Evolutionary conservation across 176 grass and related monocot genomes (phyloP), one percentile per base, ranked within the genome.

Genomic region (Miscanthus lutarioriparius): DNA sequence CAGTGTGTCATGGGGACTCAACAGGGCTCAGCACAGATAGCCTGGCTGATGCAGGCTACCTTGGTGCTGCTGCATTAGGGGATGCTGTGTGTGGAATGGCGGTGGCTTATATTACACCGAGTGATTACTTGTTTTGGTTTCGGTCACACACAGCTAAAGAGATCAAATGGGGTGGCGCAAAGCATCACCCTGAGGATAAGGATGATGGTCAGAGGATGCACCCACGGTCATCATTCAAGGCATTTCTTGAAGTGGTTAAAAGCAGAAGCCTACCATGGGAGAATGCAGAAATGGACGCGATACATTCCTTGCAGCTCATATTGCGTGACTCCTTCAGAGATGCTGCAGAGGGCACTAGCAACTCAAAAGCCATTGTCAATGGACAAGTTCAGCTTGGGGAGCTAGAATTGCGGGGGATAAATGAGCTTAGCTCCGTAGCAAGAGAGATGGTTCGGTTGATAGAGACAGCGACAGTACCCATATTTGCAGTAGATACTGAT

Each of bases 101-200:
- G 3, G 91, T 99, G 63, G 96, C 93, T 63, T 96, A 92, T 81
- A 99, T 94, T 82, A 96, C 93, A 6, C 87, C 87, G 15, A 91
- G 78, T 35, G 96, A 99, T 89, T 96, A 94, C 75, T 90, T 99
- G 64, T 99, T 99, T 81, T 99, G 96, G 96, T 99, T 99, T 78
- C 88, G 96, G 36, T 96, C 96, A 37, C 96, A 99, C 83, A 96
- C 96, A 22, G 96, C 93, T 33, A 96, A 99, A 71, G 93, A 99
- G 70, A 92, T 99, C 65, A 99, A 94, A 76, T 99, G 96, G 96
- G 96, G 96, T 66, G 96, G 96, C 33, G 93, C 96, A 1, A 99
- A 99, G 86, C 96, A 99, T 75, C 89, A 99, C 68, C 96, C 96
- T 2, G 89, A 96, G 80, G 96, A 99, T 80, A 99, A 96, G 80